These are phyloP conservation scores for Catunica adiposa DNA, from an alignment of 2,329 filamentous ascomycete species.

Conservation along the genomic window DNA sequence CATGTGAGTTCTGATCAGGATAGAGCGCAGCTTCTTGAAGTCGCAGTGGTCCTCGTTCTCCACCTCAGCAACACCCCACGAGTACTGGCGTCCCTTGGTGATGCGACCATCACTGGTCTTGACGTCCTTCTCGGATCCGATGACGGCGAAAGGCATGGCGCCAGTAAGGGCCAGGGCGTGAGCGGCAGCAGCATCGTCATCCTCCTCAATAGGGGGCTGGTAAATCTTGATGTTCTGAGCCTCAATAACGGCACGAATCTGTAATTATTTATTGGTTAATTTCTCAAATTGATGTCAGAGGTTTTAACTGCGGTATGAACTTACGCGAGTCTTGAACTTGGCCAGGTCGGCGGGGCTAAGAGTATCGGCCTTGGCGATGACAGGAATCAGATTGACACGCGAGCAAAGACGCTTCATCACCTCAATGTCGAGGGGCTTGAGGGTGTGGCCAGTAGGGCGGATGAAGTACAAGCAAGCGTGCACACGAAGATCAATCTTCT, in stretches of 20 bases:
- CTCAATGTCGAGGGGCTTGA: conserved; percentile 98
- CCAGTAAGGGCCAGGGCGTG: conserved; percentile 89
- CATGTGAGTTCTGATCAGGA: conserved; percentile 98
- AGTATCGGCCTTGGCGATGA: conserved; percentile 97
- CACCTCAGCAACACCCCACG: conserved; percentile 97
- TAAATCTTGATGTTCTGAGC: conserved; percentile 99
- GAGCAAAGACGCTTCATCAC: conserved; percentile 99
- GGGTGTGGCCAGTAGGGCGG: conserved; percentile 89
- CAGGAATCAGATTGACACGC: conserved; percentile 93
- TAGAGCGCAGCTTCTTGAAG: conserved; percentile 99
- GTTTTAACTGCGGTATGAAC: conserved; percentile 20
- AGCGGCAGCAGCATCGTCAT: conserved; percentile 88
- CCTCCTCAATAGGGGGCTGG: conserved; percentile 91
- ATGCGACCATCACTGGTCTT: conserved; percentile 91
- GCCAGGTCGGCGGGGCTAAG: conserved; percentile 81
- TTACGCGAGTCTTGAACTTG: conserved; percentile 88
- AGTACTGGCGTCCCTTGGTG: conserved; percentile 97
- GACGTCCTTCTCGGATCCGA: conserved; percentile 97
- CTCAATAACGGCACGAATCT: conserved; percentile 92
- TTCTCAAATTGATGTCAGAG: conserved; percentile 1
- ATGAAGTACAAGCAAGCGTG: conserved; percentile 99
- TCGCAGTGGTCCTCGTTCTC: conserved; percentile 99
- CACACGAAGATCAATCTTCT: conserved; percentile 98
- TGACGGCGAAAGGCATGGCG: conserved; percentile 97
- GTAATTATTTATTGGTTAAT: conserved; percentile 7